phyloP scores from a whole-genome alignment of 257 asterid species.

The Ocimum tenuiflorum region DNA sequence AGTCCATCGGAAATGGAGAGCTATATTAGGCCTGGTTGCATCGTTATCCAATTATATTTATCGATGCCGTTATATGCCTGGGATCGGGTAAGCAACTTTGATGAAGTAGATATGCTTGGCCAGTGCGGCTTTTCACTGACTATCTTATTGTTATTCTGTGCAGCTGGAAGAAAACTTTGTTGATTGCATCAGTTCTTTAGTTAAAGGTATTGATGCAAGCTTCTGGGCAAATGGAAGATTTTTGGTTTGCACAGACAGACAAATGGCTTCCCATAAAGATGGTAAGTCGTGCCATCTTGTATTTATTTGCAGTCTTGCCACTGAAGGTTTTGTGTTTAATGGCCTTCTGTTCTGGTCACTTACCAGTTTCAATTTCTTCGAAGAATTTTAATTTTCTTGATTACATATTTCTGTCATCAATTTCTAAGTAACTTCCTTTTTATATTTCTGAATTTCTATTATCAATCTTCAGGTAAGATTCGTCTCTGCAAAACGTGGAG shows the following conservation, averaged over 20 bases:
- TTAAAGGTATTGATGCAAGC: constrained; percentile 38
- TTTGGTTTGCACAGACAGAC: constrained; percentile 54
- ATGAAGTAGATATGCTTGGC: not conserved
- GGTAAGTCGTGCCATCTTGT: constrained; percentile 33
- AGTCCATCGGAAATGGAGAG: constrained; percentile 96
- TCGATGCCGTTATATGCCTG: constrained; percentile 69
- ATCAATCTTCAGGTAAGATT: constrained; percentile 46
- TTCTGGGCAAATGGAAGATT: constrained; percentile 73
- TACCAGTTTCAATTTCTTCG: not conserved
- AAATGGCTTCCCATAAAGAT: constrained; percentile 52
- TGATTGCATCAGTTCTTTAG: constrained; percentile 44
- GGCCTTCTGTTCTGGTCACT: not conserved
- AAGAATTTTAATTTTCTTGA: not conserved
- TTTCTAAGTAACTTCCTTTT: not conserved
- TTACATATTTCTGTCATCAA: not conserved
- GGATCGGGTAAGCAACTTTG: constrained; percentile 64
- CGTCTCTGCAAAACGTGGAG: constrained; percentile 51
- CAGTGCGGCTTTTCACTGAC: constrained; percentile 8
- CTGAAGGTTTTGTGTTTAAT: not conserved
- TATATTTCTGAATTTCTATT: not conserved
- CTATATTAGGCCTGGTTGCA: constrained; percentile 90
- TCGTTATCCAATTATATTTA: constrained; percentile 61
- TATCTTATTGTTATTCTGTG: constrained; percentile 16
- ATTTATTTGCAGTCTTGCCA: not conserved
- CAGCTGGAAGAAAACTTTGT: constrained; percentile 66